Conservation (phyloP, 192 early-diverging fungal genomes). For the Podila horticola region DNA sequence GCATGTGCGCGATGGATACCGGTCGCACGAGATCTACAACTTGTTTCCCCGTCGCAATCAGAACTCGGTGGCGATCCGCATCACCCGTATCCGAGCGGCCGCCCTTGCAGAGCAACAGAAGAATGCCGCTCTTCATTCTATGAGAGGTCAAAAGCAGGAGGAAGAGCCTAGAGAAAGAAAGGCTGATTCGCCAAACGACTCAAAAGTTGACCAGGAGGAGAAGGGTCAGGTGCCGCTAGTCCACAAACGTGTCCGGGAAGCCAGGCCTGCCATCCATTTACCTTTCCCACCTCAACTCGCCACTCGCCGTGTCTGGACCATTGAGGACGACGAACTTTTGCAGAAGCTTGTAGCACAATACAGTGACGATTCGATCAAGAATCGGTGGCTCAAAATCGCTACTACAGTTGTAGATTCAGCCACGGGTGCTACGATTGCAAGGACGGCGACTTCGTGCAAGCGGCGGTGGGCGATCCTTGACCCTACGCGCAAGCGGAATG, state of each 20-base stretch:
- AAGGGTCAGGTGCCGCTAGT: not conserved
- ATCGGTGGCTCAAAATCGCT: not conserved
- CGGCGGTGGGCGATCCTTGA: not conserved
- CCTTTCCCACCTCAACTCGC: not conserved
- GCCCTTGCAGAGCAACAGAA: not conserved
- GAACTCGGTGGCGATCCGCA: not conserved
- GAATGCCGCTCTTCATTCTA: not conserved
- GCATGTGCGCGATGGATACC: not conserved
- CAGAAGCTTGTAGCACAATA: not conserved
- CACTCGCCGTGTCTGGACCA: not conserved
- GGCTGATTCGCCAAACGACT: not conserved
- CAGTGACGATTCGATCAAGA: not conserved
- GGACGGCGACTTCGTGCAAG: not conserved
- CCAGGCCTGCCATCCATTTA: no score
- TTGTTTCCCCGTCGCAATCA: not conserved
- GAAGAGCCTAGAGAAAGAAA: not conserved
- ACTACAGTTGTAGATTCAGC: no score
- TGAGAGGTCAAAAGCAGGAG: not conserved
- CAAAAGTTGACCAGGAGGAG: not conserved
- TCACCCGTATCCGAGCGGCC: not conserved
- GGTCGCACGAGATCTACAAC: not conserved
- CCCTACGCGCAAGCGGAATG: not conserved
- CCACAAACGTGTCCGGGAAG: no score
- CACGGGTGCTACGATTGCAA: no score
- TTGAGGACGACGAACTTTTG: conserved; percentile 3